These are phyloP conservation scores for Cucumis melo DNA, from an alignment of 306 rosid genomes.

Conservation along the genomic window DNA sequence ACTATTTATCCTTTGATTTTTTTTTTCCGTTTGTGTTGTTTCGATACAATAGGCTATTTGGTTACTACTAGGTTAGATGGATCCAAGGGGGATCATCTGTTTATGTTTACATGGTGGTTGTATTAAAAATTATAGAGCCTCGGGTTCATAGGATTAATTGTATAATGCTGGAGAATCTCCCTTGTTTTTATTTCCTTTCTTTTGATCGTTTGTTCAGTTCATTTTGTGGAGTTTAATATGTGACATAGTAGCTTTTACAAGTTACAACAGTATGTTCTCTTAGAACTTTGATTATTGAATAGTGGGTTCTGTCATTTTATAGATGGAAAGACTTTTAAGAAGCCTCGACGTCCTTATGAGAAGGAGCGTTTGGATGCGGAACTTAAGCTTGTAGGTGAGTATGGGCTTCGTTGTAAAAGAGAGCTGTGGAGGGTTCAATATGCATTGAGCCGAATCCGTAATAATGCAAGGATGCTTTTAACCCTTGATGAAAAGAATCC, in stretches of 20 bases:
- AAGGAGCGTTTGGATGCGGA: constrained; percentile 39
- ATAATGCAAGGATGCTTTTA: constrained; percentile 29
- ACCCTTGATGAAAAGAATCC: constrained; percentile 35
- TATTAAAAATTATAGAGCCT: not conserved
- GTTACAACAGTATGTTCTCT: not conserved
- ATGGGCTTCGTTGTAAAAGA: constrained; percentile 35
- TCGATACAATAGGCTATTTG: not conserved
- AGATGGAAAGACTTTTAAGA: constrained; percentile 43
- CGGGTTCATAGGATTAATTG: not conserved
- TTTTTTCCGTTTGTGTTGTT: not conserved
- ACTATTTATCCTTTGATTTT: not conserved
- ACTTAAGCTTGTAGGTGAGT: constrained; percentile 31
- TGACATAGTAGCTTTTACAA: not conserved
- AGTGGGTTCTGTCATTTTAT: not conserved
- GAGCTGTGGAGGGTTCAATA: constrained; percentile 39
- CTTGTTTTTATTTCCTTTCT: not conserved
- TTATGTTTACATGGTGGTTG: not conserved
- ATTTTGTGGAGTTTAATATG: not conserved
- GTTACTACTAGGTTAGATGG: not conserved
- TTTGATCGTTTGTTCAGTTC: not conserved
- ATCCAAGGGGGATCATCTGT: not conserved
- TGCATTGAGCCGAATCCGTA: constrained; percentile 28
- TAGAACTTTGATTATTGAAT: not conserved
- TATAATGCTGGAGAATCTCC: not conserved
- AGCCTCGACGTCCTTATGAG: constrained; percentile 38